Base-by-base conservation (phyloP, 1,139 yeast species). In the Debaryomycetaceae sp. region DNA sequence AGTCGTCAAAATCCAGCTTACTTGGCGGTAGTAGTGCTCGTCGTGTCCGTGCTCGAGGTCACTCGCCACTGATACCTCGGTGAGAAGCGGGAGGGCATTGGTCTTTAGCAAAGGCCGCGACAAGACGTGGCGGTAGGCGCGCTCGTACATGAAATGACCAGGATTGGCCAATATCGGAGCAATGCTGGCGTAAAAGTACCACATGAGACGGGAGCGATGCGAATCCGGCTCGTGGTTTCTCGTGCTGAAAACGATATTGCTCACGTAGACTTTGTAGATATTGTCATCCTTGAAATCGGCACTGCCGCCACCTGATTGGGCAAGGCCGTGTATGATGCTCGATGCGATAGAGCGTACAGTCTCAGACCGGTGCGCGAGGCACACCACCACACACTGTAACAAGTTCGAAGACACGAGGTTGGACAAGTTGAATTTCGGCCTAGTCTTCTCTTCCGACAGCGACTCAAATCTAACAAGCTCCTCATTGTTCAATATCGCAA, bases 81-180 rank as follows among this genome's bases (percentile, higher is more conserved):
- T 62, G 45, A 62, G 73, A 32, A 86, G 48, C 2, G 96, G 95
- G 20, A 86, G 49, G 23, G 81, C 90, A 34, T 57, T 59, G 1
- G 55, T 39, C 35, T 66, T 65, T 26, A 82, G 51, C 5, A 58
- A 55, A 7, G 83, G 78, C 21, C 72, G 71, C 4, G 72, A 58
- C 27, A 79, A 55, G 7, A 80, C 59, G 58, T 71, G 79, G 39
- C 76, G 64, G 43, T 65, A 72, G 0, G 73, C 70, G 37, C 73
- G 71, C 37, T 83, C 94, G 47, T 79, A 82, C 26, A 87, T 50
- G 45, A 57, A 68, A 49, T 71, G 92, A n/a, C 70, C 77, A 1
- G 86, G 95, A 47, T 72, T 75, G 6, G 65, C 48, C 32, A 82
- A 48, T 2, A 82, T 58, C 4, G 74, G 71, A 4, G 73, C 54